Percentiles rank a stretch among this genome's conserved stretches.
Evolutionary conservation across 2,329 filamentous ascomycete genomes (phyloP).

Genomic region (Sclerotinia nivalis): DNA sequence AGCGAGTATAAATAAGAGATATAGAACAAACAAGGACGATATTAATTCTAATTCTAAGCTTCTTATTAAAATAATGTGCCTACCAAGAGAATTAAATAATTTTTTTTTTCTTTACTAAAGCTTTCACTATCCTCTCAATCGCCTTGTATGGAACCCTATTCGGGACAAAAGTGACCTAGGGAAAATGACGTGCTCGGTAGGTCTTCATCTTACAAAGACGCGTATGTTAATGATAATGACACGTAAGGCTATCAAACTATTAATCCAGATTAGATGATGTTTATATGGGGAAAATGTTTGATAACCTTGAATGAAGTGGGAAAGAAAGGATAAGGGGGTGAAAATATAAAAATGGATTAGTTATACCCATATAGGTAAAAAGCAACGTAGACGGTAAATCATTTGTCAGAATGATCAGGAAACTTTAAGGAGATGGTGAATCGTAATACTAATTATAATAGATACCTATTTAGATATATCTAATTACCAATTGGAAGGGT

Average conservation of each 20-base stretch:
- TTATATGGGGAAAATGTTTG: constrained; percentile 3
- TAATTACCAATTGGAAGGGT: background rate
- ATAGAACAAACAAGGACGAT: background rate
- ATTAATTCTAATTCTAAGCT: background rate
- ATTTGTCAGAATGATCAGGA: constrained; percentile 1
- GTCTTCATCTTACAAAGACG: constrained; percentile 10
- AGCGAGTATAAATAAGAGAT: background rate
- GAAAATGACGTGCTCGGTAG: constrained; percentile 23
- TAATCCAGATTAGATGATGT: background rate
- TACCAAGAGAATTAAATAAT: constrained; percentile 16
- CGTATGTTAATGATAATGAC: constrained; percentile 15
- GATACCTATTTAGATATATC: background rate
- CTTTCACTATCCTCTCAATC: background rate
- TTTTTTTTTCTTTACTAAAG: constrained; percentile 11
- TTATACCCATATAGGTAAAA: background rate
- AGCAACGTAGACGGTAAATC: background rate
- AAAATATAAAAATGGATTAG: background rate
- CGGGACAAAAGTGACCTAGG: constrained; percentile 6
- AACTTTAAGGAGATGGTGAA: background rate
- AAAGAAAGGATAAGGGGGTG: constrained; percentile 1
- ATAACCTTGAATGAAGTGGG: background rate
- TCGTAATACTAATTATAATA: background rate
- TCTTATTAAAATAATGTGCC: background rate
- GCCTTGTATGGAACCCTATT: constrained; percentile 19
- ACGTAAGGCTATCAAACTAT: constrained; percentile 14